Evolutionary conservation across 164 flowering plant genomes (phyloP), one percentile per base, ranked within the genome.

Genomic region (Kalanchoe fedtschenkoi): DNA sequence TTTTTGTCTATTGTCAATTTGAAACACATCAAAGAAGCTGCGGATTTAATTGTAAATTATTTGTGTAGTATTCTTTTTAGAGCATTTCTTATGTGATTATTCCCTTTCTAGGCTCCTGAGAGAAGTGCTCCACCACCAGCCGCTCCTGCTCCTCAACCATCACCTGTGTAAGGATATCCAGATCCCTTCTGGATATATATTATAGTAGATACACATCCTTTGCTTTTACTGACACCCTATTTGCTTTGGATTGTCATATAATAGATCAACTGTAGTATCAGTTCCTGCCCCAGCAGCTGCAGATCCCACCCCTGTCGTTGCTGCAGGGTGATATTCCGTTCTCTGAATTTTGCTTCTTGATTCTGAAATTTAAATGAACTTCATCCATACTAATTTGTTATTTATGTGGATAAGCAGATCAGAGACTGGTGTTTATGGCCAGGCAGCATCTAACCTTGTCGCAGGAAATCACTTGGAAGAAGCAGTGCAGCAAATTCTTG

Each of bases 371-470:
- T 6, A 1, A 30, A 9, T 13, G 34, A 32, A 16, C 11, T 29
- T 57, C 19, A 1, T 57, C 11, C n/a, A 4, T 57, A 4, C 0
- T 30, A 9, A 57, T 29, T 32, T 9, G 2, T 28, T 57, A 15
- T 8, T 30, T 28, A 30, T 57, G 22, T 64, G 69, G 66, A 54
- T 53, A 63, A 66, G 62, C 82, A 79, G 93, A 66, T 46, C 75
- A 2, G 78, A 76, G n/a, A 3, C 74, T 60, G 81, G 81, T 77
- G 81, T 74, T 24, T 88, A 90, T 72, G 91, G 86, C 32, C 80
- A 83, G 62, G 98, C 96, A 41, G 97, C 98, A 63, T 90, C 99
- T 51, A 83, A 74, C 70, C 85, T 90, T 42, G 88, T 93, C 73
- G 92, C 96, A 17, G 97, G 97, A 58, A 84, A 53, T 62, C 83